Evolutionary conservation across 1,284 basidiomycete genomes (phyloP).

Genomic region (Ceratobasidium sp.): DNA sequence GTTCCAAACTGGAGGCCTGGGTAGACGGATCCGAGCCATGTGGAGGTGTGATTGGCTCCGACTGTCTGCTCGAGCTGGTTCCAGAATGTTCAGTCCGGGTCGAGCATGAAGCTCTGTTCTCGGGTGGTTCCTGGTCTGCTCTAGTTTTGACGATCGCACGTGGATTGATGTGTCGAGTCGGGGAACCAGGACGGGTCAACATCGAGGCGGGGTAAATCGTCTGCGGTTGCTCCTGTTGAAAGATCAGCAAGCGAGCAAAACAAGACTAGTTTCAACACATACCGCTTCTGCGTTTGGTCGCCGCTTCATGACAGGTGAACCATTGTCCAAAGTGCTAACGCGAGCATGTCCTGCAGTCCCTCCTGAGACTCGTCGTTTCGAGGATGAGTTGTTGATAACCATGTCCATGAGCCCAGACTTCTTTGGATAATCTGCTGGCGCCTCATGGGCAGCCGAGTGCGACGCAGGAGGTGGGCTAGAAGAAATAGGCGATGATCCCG

Average conservation of each 20-base stretch:
- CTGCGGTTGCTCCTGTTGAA: slow-evolving; percentile 1
- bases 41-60: slow-evolving; percentile 17
- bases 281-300: slow-evolving; percentile 14
- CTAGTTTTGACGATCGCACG: slow-evolving; percentile 12
- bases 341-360: not conserved
- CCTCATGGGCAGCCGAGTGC: not conserved
- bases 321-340: slow-evolving; percentile 14
- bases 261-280: not conserved
- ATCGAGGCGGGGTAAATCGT: slow-evolving; percentile 31
- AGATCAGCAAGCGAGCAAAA: not conserved
- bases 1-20: not conserved
- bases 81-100: not conserved
- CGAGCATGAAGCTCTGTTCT: not conserved
- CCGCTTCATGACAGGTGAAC: slow-evolving; percentile 30
- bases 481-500: slow-evolving; percentile 26
- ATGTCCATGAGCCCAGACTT: slow-evolving; percentile 37
- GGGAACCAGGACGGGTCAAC: slow-evolving; percentile 18
- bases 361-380: slow-evolving; percentile 26
- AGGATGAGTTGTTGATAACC: slow-evolving; percentile 34
- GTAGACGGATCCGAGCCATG: not conserved
- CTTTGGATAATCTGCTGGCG: slow-evolving; percentile 1
- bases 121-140: not conserved
- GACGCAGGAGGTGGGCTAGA: slow-evolving; percentile 22
- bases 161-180: slow-evolving; percentile 33
- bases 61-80: not conserved